Conservation (phyloP, 169 alveolate species). For the Cryptosporidium canis region DNA sequence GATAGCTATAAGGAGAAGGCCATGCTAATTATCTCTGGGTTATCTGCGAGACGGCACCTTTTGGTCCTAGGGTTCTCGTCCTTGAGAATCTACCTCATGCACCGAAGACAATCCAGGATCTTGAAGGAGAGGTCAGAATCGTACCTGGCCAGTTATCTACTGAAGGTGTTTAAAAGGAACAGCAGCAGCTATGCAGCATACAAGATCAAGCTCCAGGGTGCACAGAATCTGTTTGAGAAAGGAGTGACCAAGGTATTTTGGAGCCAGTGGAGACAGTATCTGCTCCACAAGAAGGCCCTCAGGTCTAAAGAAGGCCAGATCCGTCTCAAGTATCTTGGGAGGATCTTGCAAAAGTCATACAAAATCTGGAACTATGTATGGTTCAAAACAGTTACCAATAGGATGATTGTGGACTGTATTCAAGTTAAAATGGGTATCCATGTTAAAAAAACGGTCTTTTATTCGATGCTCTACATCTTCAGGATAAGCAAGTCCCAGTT, state of each 20-base stretch:
- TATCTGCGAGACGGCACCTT: slow-evolving; percentile 38
- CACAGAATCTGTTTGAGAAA: background rate
- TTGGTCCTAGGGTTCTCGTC: background rate
- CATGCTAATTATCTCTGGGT: slow-evolving; percentile 28
- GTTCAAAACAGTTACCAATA: slow-evolving; percentile 20
- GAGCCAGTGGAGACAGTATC: slow-evolving; percentile 8
- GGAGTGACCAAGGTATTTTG: background rate
- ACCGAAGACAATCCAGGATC: background rate
- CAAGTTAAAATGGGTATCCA: background rate
- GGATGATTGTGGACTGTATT: slow-evolving; percentile 48
- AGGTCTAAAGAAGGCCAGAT: background rate
- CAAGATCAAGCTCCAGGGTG: background rate
- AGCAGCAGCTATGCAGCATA: background rate
- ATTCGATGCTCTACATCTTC: background rate
- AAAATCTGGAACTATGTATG: slow-evolving; percentile 51
- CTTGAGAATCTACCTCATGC: background rate
- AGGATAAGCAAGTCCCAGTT: slow-evolving; percentile 5
- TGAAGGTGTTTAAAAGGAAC: background rate
- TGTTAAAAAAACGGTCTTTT: slow-evolving; percentile 9
- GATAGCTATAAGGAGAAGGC: slow-evolving; percentile 48
- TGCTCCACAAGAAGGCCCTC: background rate
- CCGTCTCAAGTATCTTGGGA: background rate
- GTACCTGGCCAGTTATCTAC: background rate
- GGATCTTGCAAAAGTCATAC: background rate
- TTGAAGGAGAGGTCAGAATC: slow-evolving; percentile 9